Percentiles rank a stretch among this genome's conserved stretches.
These are phyloP conservation scores for Moesziomyces parantarcticus DNA, from an alignment of 1,284 basidiomycete species.

Conservation along the genomic window DNA sequence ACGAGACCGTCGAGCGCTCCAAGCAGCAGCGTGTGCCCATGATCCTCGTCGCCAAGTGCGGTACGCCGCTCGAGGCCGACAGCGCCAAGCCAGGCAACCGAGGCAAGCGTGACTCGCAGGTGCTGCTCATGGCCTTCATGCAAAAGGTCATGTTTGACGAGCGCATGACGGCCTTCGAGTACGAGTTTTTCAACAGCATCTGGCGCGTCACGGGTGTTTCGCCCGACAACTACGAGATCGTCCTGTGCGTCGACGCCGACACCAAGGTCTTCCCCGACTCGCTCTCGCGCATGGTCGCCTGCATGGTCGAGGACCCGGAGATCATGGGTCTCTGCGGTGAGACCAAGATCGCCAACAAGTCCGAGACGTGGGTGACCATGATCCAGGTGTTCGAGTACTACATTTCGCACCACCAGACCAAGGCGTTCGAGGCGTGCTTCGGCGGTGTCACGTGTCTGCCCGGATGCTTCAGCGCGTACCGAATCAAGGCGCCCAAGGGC, in stretches of 20 bases:
- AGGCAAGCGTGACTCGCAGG: slow-evolving; percentile 98
- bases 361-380: slow-evolving; percentile 71
- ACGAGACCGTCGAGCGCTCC: slow-evolving; percentile 86
- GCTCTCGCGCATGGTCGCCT: slow-evolving; percentile 70
- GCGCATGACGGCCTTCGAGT: slow-evolving; percentile 70
- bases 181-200: slow-evolving; percentile 71
- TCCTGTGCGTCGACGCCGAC: slow-evolving; percentile 71
- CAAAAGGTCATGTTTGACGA: slow-evolving; percentile 72
- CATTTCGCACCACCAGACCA: slow-evolving; percentile 94
- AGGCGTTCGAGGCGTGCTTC: slow-evolving; percentile 70
- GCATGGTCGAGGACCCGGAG: slow-evolving; percentile 70
- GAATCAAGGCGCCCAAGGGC: slow-evolving; percentile 71
- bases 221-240: slow-evolving; percentile 69
- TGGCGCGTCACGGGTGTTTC: slow-evolving; percentile 70
- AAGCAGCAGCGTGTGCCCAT: slow-evolving; percentile 98
- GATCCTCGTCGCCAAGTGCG: slow-evolving; percentile 86
- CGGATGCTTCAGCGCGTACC: slow-evolving; percentile 70
- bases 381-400: slow-evolving; percentile 91
- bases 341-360: slow-evolving; percentile 71
- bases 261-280: slow-evolving; percentile 70
- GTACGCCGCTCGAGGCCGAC: slow-evolving; percentile 78
- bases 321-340: slow-evolving; percentile 72
- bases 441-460: slow-evolving; percentile 70
- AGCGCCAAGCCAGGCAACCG: slow-evolving; percentile 97
- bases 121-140: slow-evolving; percentile 72